phyloP scores from a whole-genome alignment of 2,329 filamentous ascomycete genomes.

The Alternaria sp. region DNA sequence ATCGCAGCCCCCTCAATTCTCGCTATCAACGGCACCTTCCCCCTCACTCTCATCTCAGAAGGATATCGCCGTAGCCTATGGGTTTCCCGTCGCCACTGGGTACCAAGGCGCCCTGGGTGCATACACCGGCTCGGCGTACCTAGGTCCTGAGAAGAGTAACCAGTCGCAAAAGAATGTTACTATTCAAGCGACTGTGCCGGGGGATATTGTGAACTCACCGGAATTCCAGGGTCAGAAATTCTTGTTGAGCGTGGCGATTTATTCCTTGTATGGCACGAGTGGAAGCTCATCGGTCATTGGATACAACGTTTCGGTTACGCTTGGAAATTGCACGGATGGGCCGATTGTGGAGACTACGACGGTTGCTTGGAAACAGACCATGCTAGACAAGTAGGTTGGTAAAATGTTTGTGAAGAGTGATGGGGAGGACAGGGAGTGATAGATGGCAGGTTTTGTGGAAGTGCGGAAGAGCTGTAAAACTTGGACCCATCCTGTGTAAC shows the following conservation, averaged over 20 bases:
- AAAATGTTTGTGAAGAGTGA: not conserved
- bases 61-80: constrained; percentile 59
- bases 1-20: constrained; percentile 56
- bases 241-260: constrained; percentile 35
- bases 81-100: constrained; percentile 39
- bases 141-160: constrained; percentile 49
- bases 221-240: constrained; percentile 21
- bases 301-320: constrained; percentile 35
- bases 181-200: constrained; percentile 28
- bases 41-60: constrained; percentile 52
- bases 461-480: too few species aligned
- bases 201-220: not conserved
- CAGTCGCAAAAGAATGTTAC: constrained; percentile 34
- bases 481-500: too few species aligned
- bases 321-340: constrained; percentile 28
- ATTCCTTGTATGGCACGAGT: constrained; percentile 40
- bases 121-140: constrained; percentile 41
- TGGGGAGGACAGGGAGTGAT: too few species aligned
- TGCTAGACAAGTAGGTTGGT: not conserved
- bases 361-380: constrained; percentile 19
- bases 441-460: too few species aligned
- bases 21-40: constrained; percentile 50
- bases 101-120: constrained; percentile 44
- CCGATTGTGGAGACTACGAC: constrained; percentile 24
- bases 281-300: constrained; percentile 16